Evolutionary conservation across 2,329 filamentous ascomycete species (phyloP), one percentile per base, ranked within the genome.

Genomic region (Pseudogymnoascus sp.): DNA sequence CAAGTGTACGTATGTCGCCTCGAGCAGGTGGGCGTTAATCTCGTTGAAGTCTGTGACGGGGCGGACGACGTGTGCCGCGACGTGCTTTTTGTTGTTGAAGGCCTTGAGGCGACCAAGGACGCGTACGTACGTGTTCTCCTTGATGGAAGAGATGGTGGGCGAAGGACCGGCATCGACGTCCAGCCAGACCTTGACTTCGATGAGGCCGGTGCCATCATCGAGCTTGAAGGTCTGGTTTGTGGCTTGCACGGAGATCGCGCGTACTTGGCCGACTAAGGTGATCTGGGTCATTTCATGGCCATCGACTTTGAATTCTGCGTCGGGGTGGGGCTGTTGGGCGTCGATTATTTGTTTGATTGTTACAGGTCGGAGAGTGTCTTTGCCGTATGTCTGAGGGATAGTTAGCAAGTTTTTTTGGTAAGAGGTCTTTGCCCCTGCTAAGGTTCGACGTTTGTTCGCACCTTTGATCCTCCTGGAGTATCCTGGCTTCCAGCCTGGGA

Each of bases 291-390:
- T 80, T 68, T 89, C 84, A 57, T 81, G 78, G 68, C 86, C 88
- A 78, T 98, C 95, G 72, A 98, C 90, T 68, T 87, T 86, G 82
- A 96, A 95, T 37, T 92, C 88, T 64, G 87, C 86, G 65, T 88
- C 85, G 1, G 87, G 85, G 74, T 90, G 88, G 41, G 87, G 84
- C 77, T 92, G 88, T 68, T 89, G 83, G 68, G 92, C 90, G 68
- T 96, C 91, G 73, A 93, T 80, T 65, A 97, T 84, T 78, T 99
- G 95, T 77, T 97, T 97, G 78, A 98, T 91, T 10, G 95, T 99
- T 57, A 97, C 90, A 0, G 95, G 93, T 51, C 95, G 90, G 62
- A 99, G 84, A 19, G 92, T 93, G 72, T 97, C 92, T 77, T 96
- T 90, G 70, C 84, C 83, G 75, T 89, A 89, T 62, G 62, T 66